These are phyloP conservation scores for Kwoniella shivajii DNA, from an alignment of 1,284 basidiomycete genomes.

Conservation along the genomic window DNA sequence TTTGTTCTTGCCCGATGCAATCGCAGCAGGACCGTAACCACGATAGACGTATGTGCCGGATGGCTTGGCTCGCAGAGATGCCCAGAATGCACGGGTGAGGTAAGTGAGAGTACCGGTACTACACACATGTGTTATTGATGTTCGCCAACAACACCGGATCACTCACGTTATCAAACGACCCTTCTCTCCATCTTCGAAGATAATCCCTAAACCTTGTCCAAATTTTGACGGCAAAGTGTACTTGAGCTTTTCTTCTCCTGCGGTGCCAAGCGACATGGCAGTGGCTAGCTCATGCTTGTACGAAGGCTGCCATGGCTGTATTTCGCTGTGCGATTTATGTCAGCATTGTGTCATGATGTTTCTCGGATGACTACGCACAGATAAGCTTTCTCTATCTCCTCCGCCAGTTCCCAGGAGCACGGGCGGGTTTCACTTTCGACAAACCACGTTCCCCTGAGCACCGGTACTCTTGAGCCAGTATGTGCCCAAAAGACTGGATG, in stretches of 20 bases:
- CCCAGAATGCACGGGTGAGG: constrained; percentile 50
- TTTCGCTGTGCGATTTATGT: constrained; percentile 31
- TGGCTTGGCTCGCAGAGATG: constrained; percentile 48
- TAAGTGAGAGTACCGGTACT: constrained; percentile 49
- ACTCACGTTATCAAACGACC: constrained; percentile 56
- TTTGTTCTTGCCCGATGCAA: constrained; percentile 33
- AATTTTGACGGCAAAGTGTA: constrained; percentile 51
- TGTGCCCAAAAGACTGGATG: constrained; percentile 61
- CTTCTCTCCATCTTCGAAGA: constrained; percentile 57
- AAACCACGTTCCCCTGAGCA: constrained; percentile 60
- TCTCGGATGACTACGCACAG: constrained; percentile 32
- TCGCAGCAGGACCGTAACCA: constrained; percentile 53
- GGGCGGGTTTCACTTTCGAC: constrained; percentile 55
- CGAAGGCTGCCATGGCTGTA: constrained; percentile 55
- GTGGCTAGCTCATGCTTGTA: constrained; percentile 59
- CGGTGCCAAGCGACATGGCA: constrained; percentile 55
- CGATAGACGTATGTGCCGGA: constrained; percentile 56
- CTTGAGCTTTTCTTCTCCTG: constrained; percentile 60
- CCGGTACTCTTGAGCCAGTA: constrained; percentile 56
- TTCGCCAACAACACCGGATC: neutral
- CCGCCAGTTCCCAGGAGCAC: constrained; percentile 56
- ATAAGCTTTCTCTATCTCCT: constrained; percentile 59
- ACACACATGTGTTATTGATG: neutral
- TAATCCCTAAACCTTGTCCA: constrained; percentile 53
- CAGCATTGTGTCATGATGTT: neutral